These are phyloP conservation scores for Entelexis sorbosivorans DNA, from an alignment of 1,139 yeast species.

Conservation along the genomic window DNA sequence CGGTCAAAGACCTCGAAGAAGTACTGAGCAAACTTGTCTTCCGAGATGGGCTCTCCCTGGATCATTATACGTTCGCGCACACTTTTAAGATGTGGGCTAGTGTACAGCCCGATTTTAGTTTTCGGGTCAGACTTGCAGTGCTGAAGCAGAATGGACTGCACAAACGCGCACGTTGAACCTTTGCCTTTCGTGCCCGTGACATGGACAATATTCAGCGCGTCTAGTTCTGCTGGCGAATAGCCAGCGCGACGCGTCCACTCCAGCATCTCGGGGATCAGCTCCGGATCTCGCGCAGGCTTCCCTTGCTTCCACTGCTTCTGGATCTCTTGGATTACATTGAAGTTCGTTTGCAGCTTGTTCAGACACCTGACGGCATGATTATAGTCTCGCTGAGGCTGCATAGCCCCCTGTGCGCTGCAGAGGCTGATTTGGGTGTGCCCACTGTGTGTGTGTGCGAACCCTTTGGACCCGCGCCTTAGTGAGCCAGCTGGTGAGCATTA, in stretches of 20 bases:
- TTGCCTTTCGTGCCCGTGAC: constrained; percentile 98
- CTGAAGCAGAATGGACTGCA: constrained; percentile 65
- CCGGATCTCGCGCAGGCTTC: constrained; percentile 43
- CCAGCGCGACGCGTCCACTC: constrained; percentile 90
- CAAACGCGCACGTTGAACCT: constrained; percentile 95
- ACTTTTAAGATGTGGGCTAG: constrained; percentile 89
- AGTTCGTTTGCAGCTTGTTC: constrained; percentile 82
- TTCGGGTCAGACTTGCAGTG: constrained; percentile 31
- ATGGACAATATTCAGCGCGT: constrained; percentile 69
- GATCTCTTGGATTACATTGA: constrained; percentile 76
- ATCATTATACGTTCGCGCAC: constrained; percentile 88
- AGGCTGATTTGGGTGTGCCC: not conserved
- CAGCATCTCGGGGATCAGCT: constrained; percentile 70
- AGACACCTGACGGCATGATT: constrained; percentile 60
- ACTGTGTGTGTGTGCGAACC: not conserved
- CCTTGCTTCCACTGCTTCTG: constrained; percentile 46
- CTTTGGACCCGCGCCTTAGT: not conserved
- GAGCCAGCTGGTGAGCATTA: no score
- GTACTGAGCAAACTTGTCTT: constrained; percentile 69
- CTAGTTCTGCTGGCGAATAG: constrained; percentile 49
- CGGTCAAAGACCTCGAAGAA: constrained; percentile 92
- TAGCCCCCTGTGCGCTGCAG: not conserved
- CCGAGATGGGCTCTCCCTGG: constrained; percentile 74
- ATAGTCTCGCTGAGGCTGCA: constrained; percentile 17
- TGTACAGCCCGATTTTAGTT: constrained; percentile 72